Base-by-base conservation (phyloP, 2,329 filamentous ascomycete species). In the Diaporthe sp. region DNA sequence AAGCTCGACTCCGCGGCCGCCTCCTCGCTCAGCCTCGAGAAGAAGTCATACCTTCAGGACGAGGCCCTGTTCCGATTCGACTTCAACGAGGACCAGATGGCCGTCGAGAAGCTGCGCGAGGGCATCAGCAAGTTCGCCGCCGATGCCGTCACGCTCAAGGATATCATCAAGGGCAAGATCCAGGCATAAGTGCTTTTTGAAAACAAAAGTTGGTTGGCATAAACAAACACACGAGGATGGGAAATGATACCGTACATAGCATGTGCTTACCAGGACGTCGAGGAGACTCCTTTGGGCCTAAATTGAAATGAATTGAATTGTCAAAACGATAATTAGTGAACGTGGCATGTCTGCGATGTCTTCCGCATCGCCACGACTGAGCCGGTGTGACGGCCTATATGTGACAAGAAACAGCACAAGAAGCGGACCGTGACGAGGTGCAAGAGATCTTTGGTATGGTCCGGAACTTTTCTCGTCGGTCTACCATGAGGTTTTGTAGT, bases 51-150 rank as follows among this genome's bases (percentile, higher is more conserved):
- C 91, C 93, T 99, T 86, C 91, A 93, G 83, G 89, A 97, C 86
- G 97, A 99, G 91, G 82, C 95, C 71, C 83, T 87, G 67, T 99
- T 98, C 96, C 95, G 97, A 85, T 99, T 98, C 90, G 94, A 96
- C 87, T 98, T 99, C 92, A 99, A 99, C 91, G 97, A 99, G 91
- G 95, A 99, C 83, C 94, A 96, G 86, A 99, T 99, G 97, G 97
- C 95, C 77, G 95, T 97, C 79, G 96, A 98, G 93, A 99, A 99
- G 94, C 92, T 99, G 81, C 94, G 96, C 77, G 97, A 99, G 89
- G 97, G 97, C 87, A 99, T 99, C 90, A 97, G 95, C 90, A 98
- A 98, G 89, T 99, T 99, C 83, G 96, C 97, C 75, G 97, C 97
- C 80, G 97, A 99, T 83, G 96, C 97, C 79, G 88, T 96, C 79